phyloP scores from a whole-genome alignment of 371 early-diverging fungal genomes.

The Rhizopus delemar region DNA sequence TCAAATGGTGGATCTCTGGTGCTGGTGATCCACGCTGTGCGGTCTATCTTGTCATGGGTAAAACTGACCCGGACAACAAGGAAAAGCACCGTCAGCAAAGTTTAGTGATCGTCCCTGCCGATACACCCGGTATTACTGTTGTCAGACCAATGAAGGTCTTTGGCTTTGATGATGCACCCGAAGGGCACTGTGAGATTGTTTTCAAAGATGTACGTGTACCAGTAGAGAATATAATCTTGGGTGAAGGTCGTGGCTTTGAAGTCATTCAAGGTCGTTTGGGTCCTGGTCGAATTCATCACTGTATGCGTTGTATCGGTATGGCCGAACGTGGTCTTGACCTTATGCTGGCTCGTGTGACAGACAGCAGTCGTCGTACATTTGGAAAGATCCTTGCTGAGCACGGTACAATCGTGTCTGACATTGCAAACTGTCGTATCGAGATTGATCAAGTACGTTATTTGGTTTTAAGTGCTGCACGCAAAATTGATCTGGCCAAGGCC shows the following conservation, averaged over 20 bases:
- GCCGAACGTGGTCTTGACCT: slow-evolving; percentile 90
- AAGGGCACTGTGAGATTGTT: slow-evolving; percentile 91
- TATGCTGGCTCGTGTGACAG: slow-evolving; percentile 83
- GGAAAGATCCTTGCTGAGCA: slow-evolving; percentile 82
- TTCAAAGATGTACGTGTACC: slow-evolving; percentile 92
- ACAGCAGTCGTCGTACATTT: slow-evolving; percentile 81
- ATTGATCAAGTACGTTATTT: slow-evolving; percentile 89
- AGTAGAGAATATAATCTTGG: slow-evolving; percentile 82
- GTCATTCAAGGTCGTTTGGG: slow-evolving; percentile 95
- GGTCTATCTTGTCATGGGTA: slow-evolving; percentile 84
- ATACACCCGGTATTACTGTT: slow-evolving; percentile 83
- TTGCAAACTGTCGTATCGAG: slow-evolving; percentile 85
- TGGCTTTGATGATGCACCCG: slow-evolving; percentile 95
- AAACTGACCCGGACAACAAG: slow-evolving; percentile 72
- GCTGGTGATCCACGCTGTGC: slow-evolving; percentile 92
- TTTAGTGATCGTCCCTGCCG: slow-evolving; percentile 89
- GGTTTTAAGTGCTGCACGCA: slow-evolving; percentile 87
- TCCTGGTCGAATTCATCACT: slow-evolving; percentile 80
- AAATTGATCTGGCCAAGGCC: slow-evolving; percentile 84
- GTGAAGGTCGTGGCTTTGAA: slow-evolving; percentile 97
- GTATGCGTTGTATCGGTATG: slow-evolving; percentile 94
- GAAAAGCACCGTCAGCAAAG: slow-evolving; percentile 84
- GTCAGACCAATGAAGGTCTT: slow-evolving; percentile 86
- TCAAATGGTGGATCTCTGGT: slow-evolving; percentile 97
- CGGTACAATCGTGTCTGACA: slow-evolving; percentile 76